phyloP scores from a whole-genome alignment of 2,329 filamentous ascomycete genomes.

The Apiospora arundinis region DNA sequence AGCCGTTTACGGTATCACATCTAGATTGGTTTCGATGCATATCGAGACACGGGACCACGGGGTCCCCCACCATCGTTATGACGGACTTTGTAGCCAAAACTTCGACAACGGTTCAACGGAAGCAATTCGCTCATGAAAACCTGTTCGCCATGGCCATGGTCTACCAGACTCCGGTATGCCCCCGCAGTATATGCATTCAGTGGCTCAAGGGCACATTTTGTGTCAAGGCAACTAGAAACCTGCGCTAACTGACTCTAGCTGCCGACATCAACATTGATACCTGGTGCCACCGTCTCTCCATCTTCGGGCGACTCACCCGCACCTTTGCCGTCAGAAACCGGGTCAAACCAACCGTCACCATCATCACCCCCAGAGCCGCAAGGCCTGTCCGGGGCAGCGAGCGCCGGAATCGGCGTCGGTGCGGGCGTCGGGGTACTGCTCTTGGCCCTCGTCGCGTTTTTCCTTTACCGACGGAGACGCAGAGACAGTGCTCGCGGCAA shows the following conservation, averaged over 20 bases:
- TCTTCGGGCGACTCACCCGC: neutral
- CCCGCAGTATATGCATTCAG: no score
- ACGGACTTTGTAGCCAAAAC: slow-evolving; percentile 10
- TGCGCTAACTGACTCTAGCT: neutral
- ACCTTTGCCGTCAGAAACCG: neutral
- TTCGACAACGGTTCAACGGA: neutral
- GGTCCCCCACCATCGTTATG: neutral
- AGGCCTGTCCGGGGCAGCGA: slow-evolving; percentile 25
- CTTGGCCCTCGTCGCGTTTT: slow-evolving; percentile 20
- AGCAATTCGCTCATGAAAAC: neutral
- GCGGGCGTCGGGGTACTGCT: slow-evolving; percentile 27
- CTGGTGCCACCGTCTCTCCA: neutral
- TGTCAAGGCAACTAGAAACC: neutral
- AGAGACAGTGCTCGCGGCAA: no score
- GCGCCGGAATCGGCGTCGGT: slow-evolving; percentile 29
- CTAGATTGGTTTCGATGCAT: slow-evolving; percentile 1
- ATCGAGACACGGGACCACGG: neutral
- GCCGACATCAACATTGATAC: neutral
- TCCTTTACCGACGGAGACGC: slow-evolving; percentile 24
- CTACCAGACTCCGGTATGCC: neutral
- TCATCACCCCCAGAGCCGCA: neutral
- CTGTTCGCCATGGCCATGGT: slow-evolving; percentile 17
- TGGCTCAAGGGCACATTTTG: no score
- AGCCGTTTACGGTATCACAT: neutral
- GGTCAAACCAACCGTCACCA: neutral